Evolutionary conservation across 2,329 filamentous ascomycete species (phyloP), one percentile per base, ranked within the genome.

Genomic region (Ophiostoma montium): DNA sequence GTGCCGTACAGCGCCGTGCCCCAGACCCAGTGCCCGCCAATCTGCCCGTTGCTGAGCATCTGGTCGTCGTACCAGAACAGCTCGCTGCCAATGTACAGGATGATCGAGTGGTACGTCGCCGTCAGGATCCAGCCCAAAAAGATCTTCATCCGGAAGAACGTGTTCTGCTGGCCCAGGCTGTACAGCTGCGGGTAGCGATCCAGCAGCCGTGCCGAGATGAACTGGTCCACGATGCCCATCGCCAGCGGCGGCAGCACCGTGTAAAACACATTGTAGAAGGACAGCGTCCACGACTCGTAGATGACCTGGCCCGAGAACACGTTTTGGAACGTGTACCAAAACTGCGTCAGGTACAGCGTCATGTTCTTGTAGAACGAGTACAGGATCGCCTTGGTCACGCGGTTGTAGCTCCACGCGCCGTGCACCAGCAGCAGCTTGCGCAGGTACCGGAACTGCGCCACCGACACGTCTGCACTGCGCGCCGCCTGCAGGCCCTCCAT

Each of bases 281-380:
- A 95, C n/a, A 98, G 71, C 0, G 89, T 95, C 94, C 94, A 98
- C 10, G 92, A 96, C 67, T 98, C 92, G 74, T 89, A 96, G 62
- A 98, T 96, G 62, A 96, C 87, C 63, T 95, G 84, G 47, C 92
- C 92, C 1, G 90, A 96, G 66, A 96, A 98, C 56, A 86, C 86
- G 65, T 98, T 98, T 76, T 95, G 88, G 71, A 98, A 98, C 0
- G 88, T 86, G 67, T 92, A 96, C 85, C 94, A 98, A 63, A 98
- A 98, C 63, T 98, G 94, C 52, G 94, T 98, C 84, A 98, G 89
- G 68, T 96, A 98, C 53, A 98, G 72, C 18, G 89, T 84, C 57
- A 96, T 95, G 68, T 98, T 98, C 74, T 98, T 98, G 74, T 98
- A 98, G 65, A 96, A 98, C 7, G 92, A 96, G 68, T 95, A 98